Base-by-base conservation (phyloP, 352 stramenopile genomes). In the Phytophthora foliorum region DNA sequence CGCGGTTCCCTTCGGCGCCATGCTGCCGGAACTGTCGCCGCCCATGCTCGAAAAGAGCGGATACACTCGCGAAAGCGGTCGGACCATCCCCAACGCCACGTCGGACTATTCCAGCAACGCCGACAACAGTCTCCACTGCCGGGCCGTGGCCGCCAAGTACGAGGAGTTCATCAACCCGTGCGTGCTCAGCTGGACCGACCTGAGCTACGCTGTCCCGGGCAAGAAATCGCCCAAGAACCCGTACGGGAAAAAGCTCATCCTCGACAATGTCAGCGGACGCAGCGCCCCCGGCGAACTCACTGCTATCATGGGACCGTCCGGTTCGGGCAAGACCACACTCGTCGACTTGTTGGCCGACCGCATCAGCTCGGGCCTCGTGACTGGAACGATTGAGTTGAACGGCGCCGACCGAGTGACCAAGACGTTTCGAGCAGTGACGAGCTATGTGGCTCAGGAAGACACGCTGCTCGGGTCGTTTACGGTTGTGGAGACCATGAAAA, bases 371-470 rank as follows among this genome's bases (percentile, higher is more conserved):
- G 77, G 72, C 34, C 44, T 74, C 5, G 45, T 93, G 3, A 63
- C 74, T 3, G 85, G 84, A 11, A 48, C 50, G 8, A 81, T 93
- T 49, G 74, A 82, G 4, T 46, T 91, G n/a, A 89, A 89, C 58
- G 84, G 83, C n/a, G 38, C 62, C 9, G 11, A 29, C 21, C 71
- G 81, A 11, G 25, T 77, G 11, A 41, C 63, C 17, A 74, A 75
- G 41, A 77, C 60, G 2, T 90, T 90, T 55, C 80, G 70, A 0
- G 63, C 71, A 0, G 54, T 91, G 16, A 69, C 78, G 4, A 82
- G 71, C 27, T 93, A 93, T 74, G 88, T 94, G n/a, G 74, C 80
- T 0, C 85, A 93, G 44, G 82, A 90, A 34, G 83, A 92, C 36
- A 78, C 82, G 19, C 57, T 93, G 8, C 63, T 92, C 3, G 82